Evolutionary conservation across 257 asterid genomes (phyloP).

Genomic region (Coffea canephora): DNA sequence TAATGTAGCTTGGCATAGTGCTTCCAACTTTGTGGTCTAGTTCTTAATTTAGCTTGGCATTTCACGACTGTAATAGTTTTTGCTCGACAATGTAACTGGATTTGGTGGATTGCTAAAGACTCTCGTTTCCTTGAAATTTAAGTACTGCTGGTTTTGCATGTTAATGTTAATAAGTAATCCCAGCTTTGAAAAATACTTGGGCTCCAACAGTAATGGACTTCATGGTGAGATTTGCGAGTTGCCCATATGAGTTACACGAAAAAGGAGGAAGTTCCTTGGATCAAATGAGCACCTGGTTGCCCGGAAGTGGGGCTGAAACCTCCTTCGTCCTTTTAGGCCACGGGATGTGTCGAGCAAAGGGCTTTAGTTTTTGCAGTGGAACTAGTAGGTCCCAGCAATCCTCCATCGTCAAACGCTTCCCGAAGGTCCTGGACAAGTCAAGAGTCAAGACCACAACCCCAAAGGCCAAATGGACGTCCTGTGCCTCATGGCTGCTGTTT

Average conservation of each 20-base stretch:
- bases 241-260: too few species aligned
- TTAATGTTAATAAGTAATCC: constrained; percentile 27
- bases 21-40: constrained; percentile 14
- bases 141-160: constrained; percentile 30
- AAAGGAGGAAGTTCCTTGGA: background rate
- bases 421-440: too few species aligned
- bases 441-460: too few species aligned
- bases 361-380: background rate
- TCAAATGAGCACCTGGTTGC: background rate
- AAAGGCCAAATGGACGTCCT: too few species aligned
- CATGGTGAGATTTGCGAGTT: background rate
- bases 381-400: background rate
- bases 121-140: constrained; percentile 7
- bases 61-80: constrained; percentile 35
- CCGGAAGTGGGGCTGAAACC: background rate
- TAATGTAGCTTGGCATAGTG: constrained; percentile 19
- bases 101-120: constrained; percentile 34
- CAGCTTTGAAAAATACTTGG: background rate
- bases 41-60: constrained; percentile 27
- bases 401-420: background rate
- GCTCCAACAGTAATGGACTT: background rate
- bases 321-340: background rate
- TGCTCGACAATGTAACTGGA: constrained; percentile 38
- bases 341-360: background rate
- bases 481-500: background rate